Evolutionary conservation across 202 grass and related monocot genomes (phyloP).

Genomic region (Alloteropsis angusta): DNA sequence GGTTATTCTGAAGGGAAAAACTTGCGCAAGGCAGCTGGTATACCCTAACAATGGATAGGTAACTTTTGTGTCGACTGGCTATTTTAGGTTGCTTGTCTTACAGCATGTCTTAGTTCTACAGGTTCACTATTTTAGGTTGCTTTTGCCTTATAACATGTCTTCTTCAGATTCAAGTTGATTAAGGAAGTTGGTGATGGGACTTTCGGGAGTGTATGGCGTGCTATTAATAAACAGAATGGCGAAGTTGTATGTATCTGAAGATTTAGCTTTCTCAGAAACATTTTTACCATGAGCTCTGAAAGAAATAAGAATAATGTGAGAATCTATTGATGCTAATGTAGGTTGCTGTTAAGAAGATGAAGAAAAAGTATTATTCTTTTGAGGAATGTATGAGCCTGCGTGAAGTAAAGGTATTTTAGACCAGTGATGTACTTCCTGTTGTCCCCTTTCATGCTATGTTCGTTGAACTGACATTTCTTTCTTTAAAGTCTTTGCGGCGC

Average conservation of each 20-base stretch:
- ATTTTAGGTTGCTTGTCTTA: slow-evolving; percentile 14
- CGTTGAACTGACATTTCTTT: slow-evolving; percentile 24
- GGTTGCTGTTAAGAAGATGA: slow-evolving; percentile 99
- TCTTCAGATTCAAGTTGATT: slow-evolving; percentile 88
- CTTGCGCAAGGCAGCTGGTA: background rate
- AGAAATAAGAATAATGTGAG: background rate
- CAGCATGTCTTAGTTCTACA: slow-evolving; percentile 5
- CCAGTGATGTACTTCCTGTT: background rate
- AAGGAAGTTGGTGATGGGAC: slow-evolving; percentile 99
- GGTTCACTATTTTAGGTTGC: slow-evolving; percentile 28
- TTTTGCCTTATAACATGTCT: slow-evolving; percentile 18
- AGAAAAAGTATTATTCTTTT: slow-evolving; percentile 96
- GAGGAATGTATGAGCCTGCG: slow-evolving; percentile 94
- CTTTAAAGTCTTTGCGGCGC: slow-evolving; percentile 71
- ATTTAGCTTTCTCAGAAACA: background rate
- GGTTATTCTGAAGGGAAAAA: slow-evolving; percentile 9
- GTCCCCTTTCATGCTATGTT: background rate
- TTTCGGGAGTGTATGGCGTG: slow-evolving; percentile 97
- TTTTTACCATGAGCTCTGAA: slow-evolving; percentile 11
- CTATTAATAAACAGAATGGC: slow-evolving; percentile 91
- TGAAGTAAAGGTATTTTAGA: slow-evolving; percentile 80
- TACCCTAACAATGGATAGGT: slow-evolving; percentile 53
- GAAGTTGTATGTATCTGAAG: slow-evolving; percentile 82
- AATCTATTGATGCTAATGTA: slow-evolving; percentile 31
- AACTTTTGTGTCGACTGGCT: slow-evolving; percentile 22